Conservation (phyloP, 2,329 filamentous ascomycete genomes). For the Boeremia exigua region DNA sequence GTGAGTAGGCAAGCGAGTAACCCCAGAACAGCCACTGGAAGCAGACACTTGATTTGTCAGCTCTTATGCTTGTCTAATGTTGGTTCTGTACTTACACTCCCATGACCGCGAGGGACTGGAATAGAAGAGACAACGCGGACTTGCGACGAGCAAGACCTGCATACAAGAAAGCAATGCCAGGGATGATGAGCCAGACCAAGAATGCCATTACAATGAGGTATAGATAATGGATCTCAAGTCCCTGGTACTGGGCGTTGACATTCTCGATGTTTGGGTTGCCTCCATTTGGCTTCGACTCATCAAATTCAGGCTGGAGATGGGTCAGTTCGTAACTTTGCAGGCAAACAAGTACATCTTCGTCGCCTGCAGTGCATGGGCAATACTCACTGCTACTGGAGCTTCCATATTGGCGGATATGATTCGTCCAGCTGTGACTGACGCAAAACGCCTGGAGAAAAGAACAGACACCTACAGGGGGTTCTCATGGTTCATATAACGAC, state of each 20-base stretch:
- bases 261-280: conserved; percentile 61
- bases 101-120: conserved; percentile 66
- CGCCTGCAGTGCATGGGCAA: background rate
- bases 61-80: background rate
- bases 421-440: conserved; percentile 2
- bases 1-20: conserved; percentile 67
- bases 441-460: conserved; percentile 7
- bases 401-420: conserved; percentile 15
- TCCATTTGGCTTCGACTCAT: conserved; percentile 56
- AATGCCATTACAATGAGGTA: conserved; percentile 66
- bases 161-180: conserved; percentile 70
- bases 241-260: conserved; percentile 64
- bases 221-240: conserved; percentile 66
- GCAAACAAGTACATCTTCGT: background rate
- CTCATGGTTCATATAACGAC: conserved; percentile 27
- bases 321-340: conserved; percentile 5
- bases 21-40: conserved; percentile 71
- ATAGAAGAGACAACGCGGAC: conserved; percentile 66
- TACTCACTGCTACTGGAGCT: conserved; percentile 26
- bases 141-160: conserved; percentile 68
- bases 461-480: conserved; percentile 17
- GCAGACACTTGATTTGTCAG: conserved; percentile 46
- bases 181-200: conserved; percentile 71
- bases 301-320: conserved; percentile 46
- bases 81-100: conserved; percentile 51